Evolutionary conservation across 805 yeast species (phyloP).

Genomic region (Priceomyces castillae): DNA sequence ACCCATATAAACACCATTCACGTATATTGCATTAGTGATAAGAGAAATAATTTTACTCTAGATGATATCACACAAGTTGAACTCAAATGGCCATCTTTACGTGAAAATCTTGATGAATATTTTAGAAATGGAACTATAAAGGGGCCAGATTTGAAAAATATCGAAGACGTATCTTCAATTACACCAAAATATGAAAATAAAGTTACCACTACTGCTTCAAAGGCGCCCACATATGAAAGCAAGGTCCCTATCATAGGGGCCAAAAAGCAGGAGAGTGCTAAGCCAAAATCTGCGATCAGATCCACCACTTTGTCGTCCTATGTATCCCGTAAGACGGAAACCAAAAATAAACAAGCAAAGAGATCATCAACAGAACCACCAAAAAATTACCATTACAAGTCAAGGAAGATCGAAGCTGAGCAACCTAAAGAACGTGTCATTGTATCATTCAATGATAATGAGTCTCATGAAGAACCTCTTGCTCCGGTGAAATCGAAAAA

Average conservation of each 20-base stretch:
- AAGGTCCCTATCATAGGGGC: slow-evolving; percentile 19
- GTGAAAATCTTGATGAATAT: slow-evolving; percentile 15
- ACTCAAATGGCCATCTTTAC: slow-evolving; percentile 13
- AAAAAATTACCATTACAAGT: slow-evolving; percentile 28
- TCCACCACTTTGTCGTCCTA: slow-evolving; percentile 14
- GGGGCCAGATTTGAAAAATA: slow-evolving; percentile 25
- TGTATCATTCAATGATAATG: slow-evolving; percentile 21
- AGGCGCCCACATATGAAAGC: slow-evolving; percentile 4
- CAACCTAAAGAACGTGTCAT: slow-evolving; percentile 37
- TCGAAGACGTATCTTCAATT: background rate
- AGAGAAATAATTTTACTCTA: slow-evolving; percentile 3
- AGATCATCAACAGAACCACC: slow-evolving; percentile 13
- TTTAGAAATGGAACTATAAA: slow-evolving; percentile 29
- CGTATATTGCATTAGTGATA: slow-evolving; percentile 33
- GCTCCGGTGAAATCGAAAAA: slow-evolving; percentile 7
- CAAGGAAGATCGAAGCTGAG: slow-evolving; percentile 30
- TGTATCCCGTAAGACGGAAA: slow-evolving; percentile 19
- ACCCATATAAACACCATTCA: slow-evolving; percentile 32
- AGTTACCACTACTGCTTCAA: slow-evolving; percentile 4
- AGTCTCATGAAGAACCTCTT: slow-evolving; percentile 8
- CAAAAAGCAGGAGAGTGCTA: slow-evolving; percentile 24
- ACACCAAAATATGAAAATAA: background rate
- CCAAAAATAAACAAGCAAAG: slow-evolving; percentile 8
- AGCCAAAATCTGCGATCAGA: slow-evolving; percentile 5
- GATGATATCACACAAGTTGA: slow-evolving; percentile 9